phyloP scores from a whole-genome alignment of 208 protist species.

The Acanthamoeba sp. region DNA sequence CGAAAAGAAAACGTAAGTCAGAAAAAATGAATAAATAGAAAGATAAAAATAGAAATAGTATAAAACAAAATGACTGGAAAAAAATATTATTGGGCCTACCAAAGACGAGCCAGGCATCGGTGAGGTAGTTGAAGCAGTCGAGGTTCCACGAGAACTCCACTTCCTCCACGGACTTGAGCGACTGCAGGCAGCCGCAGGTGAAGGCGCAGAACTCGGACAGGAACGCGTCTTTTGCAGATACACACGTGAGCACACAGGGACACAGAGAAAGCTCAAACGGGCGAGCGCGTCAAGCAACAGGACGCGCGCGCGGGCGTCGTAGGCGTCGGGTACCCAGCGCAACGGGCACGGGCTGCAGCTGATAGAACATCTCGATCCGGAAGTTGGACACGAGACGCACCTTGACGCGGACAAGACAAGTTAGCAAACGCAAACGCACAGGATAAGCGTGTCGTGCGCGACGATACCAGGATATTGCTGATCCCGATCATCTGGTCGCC shows the following conservation, averaged over 20 bases:
- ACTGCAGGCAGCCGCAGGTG: background rate
- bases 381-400: constrained; percentile 51
- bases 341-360: background rate
- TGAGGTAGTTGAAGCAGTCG: constrained; percentile 64
- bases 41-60: background rate
- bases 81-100: background rate
- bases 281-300: too few species aligned
- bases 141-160: constrained; percentile 50
- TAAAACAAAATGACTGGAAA: background rate
- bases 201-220: constrained; percentile 42
- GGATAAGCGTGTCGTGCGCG: background rate
- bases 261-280: background rate
- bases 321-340: background rate
- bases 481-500: constrained; percentile 43
- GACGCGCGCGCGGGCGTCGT: too few species aligned
- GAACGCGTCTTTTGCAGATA: background rate
- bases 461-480: constrained; percentile 12
- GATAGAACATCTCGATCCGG: constrained; percentile 20
- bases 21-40: background rate
- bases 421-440: background rate
- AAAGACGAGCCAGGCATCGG: constrained; percentile 62
- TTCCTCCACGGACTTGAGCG: constrained; percentile 37
- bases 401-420: background rate
- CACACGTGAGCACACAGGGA: background rate
- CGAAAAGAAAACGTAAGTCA: background rate